phyloP scores from a whole-genome alignment of 208 protist species.

The Jaenimonas drosophilae region DNA sequence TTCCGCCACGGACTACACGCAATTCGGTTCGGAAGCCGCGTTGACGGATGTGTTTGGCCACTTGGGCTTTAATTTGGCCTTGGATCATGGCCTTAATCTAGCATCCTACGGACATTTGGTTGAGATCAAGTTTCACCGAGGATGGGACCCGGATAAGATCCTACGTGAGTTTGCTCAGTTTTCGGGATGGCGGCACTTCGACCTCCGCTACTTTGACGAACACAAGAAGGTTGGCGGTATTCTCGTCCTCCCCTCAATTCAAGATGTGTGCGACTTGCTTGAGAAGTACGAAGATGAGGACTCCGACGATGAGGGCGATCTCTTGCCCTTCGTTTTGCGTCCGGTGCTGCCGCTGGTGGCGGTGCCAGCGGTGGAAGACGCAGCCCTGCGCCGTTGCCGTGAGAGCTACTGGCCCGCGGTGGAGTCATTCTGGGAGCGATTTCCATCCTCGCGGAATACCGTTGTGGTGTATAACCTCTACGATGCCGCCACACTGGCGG shows the following conservation, averaged over 20 bases:
- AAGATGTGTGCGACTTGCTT: conserved; percentile 73
- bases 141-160: conserved; percentile 39
- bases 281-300: conserved; percentile 87
- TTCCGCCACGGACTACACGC: conserved; percentile 66
- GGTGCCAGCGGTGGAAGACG: conserved; percentile 74
- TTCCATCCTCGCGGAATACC: conserved; percentile 49
- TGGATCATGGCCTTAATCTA: conserved; percentile 63
- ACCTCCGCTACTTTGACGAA: conserved; percentile 70
- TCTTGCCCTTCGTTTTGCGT: conserved; percentile 73
- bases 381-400: conserved; percentile 51
- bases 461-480: conserved; percentile 78
- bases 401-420: conserved; percentile 67
- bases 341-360: conserved; percentile 52
- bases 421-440: conserved; percentile 58
- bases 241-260: conserved; percentile 65
- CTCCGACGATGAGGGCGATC: conserved; percentile 72
- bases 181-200: conserved; percentile 64
- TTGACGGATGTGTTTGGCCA: conserved; percentile 56
- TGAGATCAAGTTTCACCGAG: conserved; percentile 50
- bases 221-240: conserved; percentile 56
- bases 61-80: conserved; percentile 65
- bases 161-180: conserved; percentile 69
- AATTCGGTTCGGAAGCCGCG: conserved; percentile 48
- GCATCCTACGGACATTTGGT: conserved; percentile 75
- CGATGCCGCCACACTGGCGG: conserved; percentile 42